A percentile compares a stretch with the other conserved stretches of the same genome.
These are phyloP conservation scores for Chaetomiaceae sp. DNA, from an alignment of 2,329 filamentous ascomycete genomes.

Conservation along the genomic window DNA sequence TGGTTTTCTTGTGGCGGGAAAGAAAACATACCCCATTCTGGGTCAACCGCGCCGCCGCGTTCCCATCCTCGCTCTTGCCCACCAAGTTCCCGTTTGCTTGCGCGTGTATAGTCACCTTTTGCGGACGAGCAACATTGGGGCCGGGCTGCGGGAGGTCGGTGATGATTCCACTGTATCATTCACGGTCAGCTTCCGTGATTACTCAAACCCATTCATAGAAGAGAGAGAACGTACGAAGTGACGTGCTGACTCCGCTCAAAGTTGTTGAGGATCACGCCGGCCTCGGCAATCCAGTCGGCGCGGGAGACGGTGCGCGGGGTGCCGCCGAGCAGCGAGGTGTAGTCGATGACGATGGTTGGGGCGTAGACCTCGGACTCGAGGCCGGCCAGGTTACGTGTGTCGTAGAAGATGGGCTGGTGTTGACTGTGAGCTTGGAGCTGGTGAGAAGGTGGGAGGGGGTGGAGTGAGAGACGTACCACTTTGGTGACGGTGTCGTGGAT, in stretches of 20 bases:
- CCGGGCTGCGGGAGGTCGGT: conserved; percentile 27
- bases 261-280: conserved; percentile 16
- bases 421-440: background rate
- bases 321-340: conserved; percentile 31
- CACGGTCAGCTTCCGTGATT: too few relatives aligned
- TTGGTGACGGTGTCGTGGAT: conserved; percentile 30
- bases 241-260: conserved; percentile 29
- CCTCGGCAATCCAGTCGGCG: conserved; percentile 24
- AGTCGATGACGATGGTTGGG: conserved; percentile 28
- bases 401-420: conserved; percentile 28
- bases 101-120: conserved; percentile 22
- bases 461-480: conserved; percentile 21
- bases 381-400: conserved; percentile 21
- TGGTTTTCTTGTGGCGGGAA: too few relatives aligned
- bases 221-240: conserved; percentile 18
- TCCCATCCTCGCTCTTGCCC: conserved; percentile 9
- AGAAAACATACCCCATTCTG: conserved; percentile 29
- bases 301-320: conserved; percentile 20
- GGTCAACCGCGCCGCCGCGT: conserved; percentile 19
- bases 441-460: background rate
- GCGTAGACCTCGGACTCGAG: conserved; percentile 30
- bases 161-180: conserved; percentile 24
- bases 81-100: conserved; percentile 27
- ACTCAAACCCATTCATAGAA: background rate
- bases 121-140: conserved; percentile 16